Base-by-base conservation (phyloP, 2,329 filamentous ascomycete species). In the Blastomyces emzantsi region DNA sequence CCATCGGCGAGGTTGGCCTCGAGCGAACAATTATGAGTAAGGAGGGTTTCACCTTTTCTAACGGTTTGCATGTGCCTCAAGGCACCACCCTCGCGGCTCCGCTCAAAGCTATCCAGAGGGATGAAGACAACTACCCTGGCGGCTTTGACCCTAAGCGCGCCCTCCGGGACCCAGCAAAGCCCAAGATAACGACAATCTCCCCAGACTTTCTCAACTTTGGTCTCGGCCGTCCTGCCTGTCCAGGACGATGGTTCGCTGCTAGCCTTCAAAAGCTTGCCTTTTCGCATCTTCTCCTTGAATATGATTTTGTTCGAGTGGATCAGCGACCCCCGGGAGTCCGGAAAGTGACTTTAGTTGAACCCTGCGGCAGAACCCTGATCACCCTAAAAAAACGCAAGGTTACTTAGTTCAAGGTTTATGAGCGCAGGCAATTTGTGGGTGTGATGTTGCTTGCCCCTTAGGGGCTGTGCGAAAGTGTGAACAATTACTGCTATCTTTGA, bases 1-100 rank as follows among this genome's bases (percentile, higher is more conserved):
- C 65, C 15, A 64, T 68, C 17, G 65, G 64, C 52, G 67, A 67
- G 41, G 62, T 64, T 49, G 66, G 67, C 45, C 63, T 70, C 36
- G 62, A 66, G 54, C 65, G 66, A 17, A 64, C 62, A 36, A 64
- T 70, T 41, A 63, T 64, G 33, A 59, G 58, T 13, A 64, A 65
- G 3, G 64, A 61, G 17, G 68, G 68, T 33, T 61, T 69, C 63
- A 66, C 63, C 11, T 67, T 66, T 43, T 64, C 64, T 5, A 64
- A 67, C 49, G 67, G 67, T 15, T 15, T 65, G 4, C 63, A 66
- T 51, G 47, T 69, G 7, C 66, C 68, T 2, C 63, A 61, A 33
- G 68, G 66, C 56, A 39, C 64, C 11, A 63, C 54, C 13, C 63
- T 66, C 17, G 64, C 64, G 17, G 60, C 64, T 49, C 63, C 64